Percentiles rank a stretch among this genome's conserved stretches.
Conservation (phyloP, 2,329 filamentous ascomycete species). For the Hymenoscyphus salicellus region DNA sequence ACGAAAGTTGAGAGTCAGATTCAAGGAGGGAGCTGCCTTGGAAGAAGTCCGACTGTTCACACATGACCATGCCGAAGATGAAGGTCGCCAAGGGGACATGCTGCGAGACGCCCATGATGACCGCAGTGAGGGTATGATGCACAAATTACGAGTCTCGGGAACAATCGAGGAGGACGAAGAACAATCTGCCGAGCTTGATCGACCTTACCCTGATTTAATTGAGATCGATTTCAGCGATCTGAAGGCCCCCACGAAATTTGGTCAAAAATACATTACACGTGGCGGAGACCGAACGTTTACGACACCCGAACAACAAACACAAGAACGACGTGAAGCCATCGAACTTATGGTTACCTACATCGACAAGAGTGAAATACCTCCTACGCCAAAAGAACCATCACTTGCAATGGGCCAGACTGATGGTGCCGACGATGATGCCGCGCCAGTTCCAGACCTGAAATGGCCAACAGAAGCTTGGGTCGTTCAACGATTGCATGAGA, state of each 20-base stretch:
- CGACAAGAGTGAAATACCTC: conserved; percentile 36
- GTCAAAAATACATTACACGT: conserved; percentile 51
- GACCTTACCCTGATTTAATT: conserved; percentile 51
- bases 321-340: conserved; percentile 54
- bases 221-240: conserved; percentile 43
- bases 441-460: conserved; percentile 23
- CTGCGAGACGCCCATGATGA: conserved; percentile 70
- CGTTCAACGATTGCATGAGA: conserved; percentile 31
- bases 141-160: conserved; percentile 52
- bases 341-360: conserved; percentile 53
- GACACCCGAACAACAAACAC: conserved; percentile 55
- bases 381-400: conserved; percentile 35
- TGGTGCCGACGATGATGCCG: conserved; percentile 10
- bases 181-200: conserved; percentile 38
- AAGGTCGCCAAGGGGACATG: conserved; percentile 64
- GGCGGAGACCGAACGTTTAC: conserved; percentile 51
- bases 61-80: conserved; percentile 66
- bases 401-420: conserved; percentile 18
- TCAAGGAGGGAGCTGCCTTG: conserved; percentile 65
- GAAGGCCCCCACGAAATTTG: conserved; percentile 39
- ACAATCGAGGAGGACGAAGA: conserved; percentile 53
- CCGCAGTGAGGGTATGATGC: conserved; percentile 68
- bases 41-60: conserved; percentile 67
- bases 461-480: conserved; percentile 31
- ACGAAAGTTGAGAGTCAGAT: conserved; percentile 66